Evolutionary conservation across 2,329 filamentous ascomycete species (phyloP).

Genomic region (Stachybotrys elegans): DNA sequence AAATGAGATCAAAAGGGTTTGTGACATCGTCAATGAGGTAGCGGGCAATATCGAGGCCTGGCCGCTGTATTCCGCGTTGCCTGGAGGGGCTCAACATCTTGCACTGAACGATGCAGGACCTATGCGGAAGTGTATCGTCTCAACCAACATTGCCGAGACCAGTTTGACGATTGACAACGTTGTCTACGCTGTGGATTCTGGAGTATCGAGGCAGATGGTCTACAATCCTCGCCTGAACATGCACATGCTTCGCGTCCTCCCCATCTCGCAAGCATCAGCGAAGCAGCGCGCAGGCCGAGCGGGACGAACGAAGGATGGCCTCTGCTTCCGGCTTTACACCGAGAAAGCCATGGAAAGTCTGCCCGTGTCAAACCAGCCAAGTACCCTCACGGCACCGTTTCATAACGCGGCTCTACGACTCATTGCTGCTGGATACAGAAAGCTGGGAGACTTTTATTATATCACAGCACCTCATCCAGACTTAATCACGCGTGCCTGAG

Average conservation of each 20-base stretch:
- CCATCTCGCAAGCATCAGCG: conserved; percentile 11
- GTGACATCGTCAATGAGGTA: background rate
- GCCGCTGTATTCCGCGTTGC: conserved; percentile 6
- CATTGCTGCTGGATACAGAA: conserved; percentile 1
- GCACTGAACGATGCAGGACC: conserved; percentile 4
- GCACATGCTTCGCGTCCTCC: conserved; percentile 2
- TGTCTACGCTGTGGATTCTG: conserved; percentile 8
- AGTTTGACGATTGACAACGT: conserved; percentile 7
- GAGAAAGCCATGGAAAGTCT: conserved; percentile 5
- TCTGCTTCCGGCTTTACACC: conserved; percentile 11
- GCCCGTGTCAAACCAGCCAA: conserved; percentile 5
- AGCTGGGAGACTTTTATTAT: conserved; percentile 8
- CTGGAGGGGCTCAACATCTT: background rate
- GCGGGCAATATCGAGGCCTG: conserved; percentile 5
- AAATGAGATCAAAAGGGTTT: conserved; percentile 6
- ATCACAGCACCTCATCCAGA: conserved; percentile 10
- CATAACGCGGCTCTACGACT: conserved; percentile 4
- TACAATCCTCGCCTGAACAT: conserved; percentile 8
- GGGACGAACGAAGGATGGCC: conserved; percentile 7
- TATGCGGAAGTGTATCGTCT: conserved; percentile 8
- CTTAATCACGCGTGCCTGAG: conserved; percentile 5
- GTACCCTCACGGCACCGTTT: conserved; percentile 4
- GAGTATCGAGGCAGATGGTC: conserved; percentile 7
- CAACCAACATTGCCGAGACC: conserved; percentile 8
- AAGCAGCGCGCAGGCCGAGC: conserved; percentile 9